Evolutionary conservation across 345 rosid species (phyloP).

Genomic region (Ailanthus altissimus): DNA sequence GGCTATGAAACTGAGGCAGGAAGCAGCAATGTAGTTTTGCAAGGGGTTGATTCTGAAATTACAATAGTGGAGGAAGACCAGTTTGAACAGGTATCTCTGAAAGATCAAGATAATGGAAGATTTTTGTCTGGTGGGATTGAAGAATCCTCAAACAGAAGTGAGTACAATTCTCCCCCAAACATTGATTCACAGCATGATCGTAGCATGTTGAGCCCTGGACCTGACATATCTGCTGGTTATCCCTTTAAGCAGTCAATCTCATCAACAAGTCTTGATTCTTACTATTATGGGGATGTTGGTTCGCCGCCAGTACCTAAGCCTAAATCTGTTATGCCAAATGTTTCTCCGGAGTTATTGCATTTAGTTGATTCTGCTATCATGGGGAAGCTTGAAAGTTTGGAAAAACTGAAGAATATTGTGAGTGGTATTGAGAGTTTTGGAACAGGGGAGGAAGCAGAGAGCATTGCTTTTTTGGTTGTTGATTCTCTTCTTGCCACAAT

Average conservation of each 20-base stretch:
- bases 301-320: slow-evolving; percentile 69
- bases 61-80: slow-evolving; percentile 56
- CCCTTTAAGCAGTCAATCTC: slow-evolving; percentile 53
- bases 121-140: slow-evolving; percentile 36
- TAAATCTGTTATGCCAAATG: slow-evolving; percentile 79
- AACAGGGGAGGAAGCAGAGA: slow-evolving; percentile 72
- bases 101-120: slow-evolving; percentile 62
- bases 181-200: slow-evolving; percentile 42
- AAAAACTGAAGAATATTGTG: slow-evolving; percentile 84
- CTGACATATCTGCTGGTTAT: slow-evolving; percentile 44
- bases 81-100: slow-evolving; percentile 82
- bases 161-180: slow-evolving; percentile 45
- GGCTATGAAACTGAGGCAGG: slow-evolving; percentile 30
- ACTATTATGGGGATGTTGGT: slow-evolving; percentile 39
- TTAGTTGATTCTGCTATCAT: slow-evolving; percentile 98
- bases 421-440: slow-evolving; percentile 77
- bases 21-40: slow-evolving; percentile 26
- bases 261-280: slow-evolving; percentile 58
- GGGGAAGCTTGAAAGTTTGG: slow-evolving; percentile 95
- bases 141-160: slow-evolving; percentile 35
- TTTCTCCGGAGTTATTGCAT: slow-evolving; percentile 96
- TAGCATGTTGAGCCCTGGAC: slow-evolving; percentile 58
- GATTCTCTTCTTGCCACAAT: slow-evolving; percentile 98
- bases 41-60: slow-evolving; percentile 37
- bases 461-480: slow-evolving; percentile 78